Evolutionary conservation across 2,329 filamentous ascomycete species (phyloP).

Genomic region (Aureobasidium sp.): DNA sequence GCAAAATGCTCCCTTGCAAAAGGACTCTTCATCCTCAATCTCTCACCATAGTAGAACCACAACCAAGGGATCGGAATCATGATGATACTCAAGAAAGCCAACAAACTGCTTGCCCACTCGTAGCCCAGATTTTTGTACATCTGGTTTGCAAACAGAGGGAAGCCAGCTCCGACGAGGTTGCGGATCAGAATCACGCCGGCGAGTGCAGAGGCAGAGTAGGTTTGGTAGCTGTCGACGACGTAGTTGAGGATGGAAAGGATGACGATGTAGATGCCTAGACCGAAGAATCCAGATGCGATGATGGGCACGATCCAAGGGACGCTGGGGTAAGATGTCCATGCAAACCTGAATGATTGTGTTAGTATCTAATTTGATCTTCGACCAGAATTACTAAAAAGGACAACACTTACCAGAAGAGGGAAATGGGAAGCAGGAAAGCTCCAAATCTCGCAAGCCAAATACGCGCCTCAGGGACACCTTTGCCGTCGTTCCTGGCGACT

Average conservation of each 20-base stretch:
- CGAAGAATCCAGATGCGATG: constrained; percentile 41
- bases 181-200: constrained; percentile 32
- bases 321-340: constrained; percentile 9
- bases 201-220: constrained; percentile 32
- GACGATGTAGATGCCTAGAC: constrained; percentile 42
- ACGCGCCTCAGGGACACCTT: constrained; percentile 23
- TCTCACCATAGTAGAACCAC: constrained; percentile 24
- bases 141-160: constrained; percentile 9
- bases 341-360: background rate
- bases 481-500: constrained; percentile 17
- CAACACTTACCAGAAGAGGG: constrained; percentile 17
- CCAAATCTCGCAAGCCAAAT: constrained; percentile 19
- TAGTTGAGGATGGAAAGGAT: constrained; percentile 44
- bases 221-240: constrained; percentile 41
- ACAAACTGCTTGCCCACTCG: constrained; percentile 34
- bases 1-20: constrained; percentile 12
- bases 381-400: background rate
- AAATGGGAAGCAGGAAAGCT: constrained; percentile 18
- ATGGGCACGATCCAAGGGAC: constrained; percentile 38
- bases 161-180: constrained; percentile 31
- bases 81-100: constrained; percentile 33
- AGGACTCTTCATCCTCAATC: constrained; percentile 4
- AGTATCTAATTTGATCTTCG: background rate
- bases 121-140: constrained; percentile 30
- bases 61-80: constrained; percentile 31